Conservation (phyloP, 2,329 filamentous ascomycete species). For the Aspergillus pseudotamarii region DNA sequence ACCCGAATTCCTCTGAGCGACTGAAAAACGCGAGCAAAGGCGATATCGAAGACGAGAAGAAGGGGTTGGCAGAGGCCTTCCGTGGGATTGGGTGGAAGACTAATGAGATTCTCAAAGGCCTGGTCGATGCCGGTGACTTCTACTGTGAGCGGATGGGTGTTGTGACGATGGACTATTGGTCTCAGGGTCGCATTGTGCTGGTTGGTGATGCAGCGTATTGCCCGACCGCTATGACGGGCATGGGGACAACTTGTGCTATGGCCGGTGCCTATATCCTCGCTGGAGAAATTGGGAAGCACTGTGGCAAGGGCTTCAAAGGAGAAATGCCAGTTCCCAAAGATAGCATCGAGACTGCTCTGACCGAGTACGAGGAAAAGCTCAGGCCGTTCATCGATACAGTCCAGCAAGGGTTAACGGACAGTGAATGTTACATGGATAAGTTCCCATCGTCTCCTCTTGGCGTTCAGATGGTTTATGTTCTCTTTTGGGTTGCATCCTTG, state of each 20-base stretch:
- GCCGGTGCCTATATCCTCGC: slow-evolving; percentile 58
- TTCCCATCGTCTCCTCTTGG: slow-evolving; percentile 35
- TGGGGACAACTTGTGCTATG: slow-evolving; percentile 38
- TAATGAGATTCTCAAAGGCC: slow-evolving; percentile 45
- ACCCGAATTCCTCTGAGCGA: slow-evolving; percentile 20
- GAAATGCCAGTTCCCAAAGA: slow-evolving; percentile 7
- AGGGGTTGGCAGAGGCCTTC: slow-evolving; percentile 43
- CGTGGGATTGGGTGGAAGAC: slow-evolving; percentile 51
- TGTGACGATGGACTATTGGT: slow-evolving; percentile 51
- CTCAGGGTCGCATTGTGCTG: slow-evolving; percentile 46
- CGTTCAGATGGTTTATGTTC: slow-evolving; percentile 34
- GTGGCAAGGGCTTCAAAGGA: slow-evolving; percentile 21
- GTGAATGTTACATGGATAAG: slow-evolving; percentile 10
- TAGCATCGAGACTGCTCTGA: slow-evolving; percentile 37
- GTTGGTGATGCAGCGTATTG: slow-evolving; percentile 46
- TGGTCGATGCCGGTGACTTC: slow-evolving; percentile 49
- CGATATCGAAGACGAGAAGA: slow-evolving; percentile 44
- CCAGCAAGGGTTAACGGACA: slow-evolving; percentile 31
- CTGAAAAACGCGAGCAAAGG: slow-evolving; percentile 33
- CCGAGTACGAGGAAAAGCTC: slow-evolving; percentile 48
- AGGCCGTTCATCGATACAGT: slow-evolving; percentile 49
- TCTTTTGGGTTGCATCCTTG: slow-evolving; percentile 33
- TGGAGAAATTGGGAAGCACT: slow-evolving; percentile 45
- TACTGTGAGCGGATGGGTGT: slow-evolving; percentile 50
- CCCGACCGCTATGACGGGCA: slow-evolving; percentile 35